A percentile compares a stretch with the other conserved stretches of the same genome.
Evolutionary conservation across 2,329 filamentous ascomycete genomes (phyloP).

Genomic region (Metarhizium humberi): DNA sequence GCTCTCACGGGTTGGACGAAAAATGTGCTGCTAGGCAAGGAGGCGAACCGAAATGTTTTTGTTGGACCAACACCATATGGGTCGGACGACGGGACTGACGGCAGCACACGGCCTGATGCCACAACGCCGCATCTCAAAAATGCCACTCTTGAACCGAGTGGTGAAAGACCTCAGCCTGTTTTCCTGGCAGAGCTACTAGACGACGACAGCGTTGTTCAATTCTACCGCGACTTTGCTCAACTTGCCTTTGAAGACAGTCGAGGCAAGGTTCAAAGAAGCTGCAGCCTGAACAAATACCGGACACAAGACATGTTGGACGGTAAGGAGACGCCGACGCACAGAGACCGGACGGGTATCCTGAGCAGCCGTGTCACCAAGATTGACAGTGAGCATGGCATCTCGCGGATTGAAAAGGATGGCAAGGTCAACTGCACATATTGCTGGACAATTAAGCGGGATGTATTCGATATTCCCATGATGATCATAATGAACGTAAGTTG

Average conservation of each 20-base stretch:
- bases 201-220: slow-evolving; percentile 85
- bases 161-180: slow-evolving; percentile 60
- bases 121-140: slow-evolving; percentile 43
- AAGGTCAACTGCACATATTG: slow-evolving; percentile 93
- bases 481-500: slow-evolving; percentile 92
- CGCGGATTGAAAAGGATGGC: slow-evolving; percentile 73
- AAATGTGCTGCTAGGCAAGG: slow-evolving; percentile 77
- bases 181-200: slow-evolving; percentile 90
- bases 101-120: slow-evolving; percentile 26
- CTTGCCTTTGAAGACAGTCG: slow-evolving; percentile 87
- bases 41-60: slow-evolving; percentile 82
- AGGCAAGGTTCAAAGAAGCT: slow-evolving; percentile 73
- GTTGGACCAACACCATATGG: slow-evolving; percentile 34
- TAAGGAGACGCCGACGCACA: slow-evolving; percentile 33
- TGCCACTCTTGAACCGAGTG: slow-evolving; percentile 31
- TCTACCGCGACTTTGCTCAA: slow-evolving; percentile 91
- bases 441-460: slow-evolving; percentile 94
- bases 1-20: slow-evolving; percentile 91
- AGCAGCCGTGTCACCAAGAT: slow-evolving; percentile 53
- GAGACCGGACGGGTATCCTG: slow-evolving; percentile 38
- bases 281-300: slow-evolving; percentile 83
- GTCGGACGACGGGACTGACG: slow-evolving; percentile 24
- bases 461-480: slow-evolving; percentile 97
- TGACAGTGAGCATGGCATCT: slow-evolving; percentile 69
- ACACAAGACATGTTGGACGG: slow-evolving; percentile 51